phyloP scores from a whole-genome alignment of 495 filamentous ascomycete species.

The Patellaria atrata region DNA sequence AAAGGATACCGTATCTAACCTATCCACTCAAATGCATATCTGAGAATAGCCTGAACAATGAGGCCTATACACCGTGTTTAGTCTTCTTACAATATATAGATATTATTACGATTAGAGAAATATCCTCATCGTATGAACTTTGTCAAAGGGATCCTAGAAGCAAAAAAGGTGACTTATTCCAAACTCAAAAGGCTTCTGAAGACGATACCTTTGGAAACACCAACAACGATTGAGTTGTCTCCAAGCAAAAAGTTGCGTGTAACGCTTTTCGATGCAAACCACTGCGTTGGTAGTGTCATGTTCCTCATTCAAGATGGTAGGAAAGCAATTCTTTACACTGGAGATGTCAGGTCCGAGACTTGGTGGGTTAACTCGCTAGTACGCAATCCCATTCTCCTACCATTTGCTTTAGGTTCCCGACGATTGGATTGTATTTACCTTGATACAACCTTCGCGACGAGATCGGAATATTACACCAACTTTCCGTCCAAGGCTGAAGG shows the following conservation, averaged over 20 bases:
- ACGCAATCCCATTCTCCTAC: constrained; percentile 58
- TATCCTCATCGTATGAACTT: constrained; percentile 69
- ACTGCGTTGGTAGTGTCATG: constrained; percentile 86
- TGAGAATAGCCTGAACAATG: no score
- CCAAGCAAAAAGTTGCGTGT: constrained; percentile 55
- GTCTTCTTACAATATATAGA: constrained; percentile 20
- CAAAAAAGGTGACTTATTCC: constrained; percentile 48
- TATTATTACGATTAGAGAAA: constrained; percentile 59
- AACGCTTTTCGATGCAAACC: constrained; percentile 83
- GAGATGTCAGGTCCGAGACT: constrained; percentile 67
- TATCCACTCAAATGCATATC: not conserved
- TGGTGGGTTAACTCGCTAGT: constrained; percentile 56
- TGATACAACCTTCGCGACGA: constrained; percentile 63
- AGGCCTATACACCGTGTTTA: no score
- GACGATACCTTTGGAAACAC: constrained; percentile 71
- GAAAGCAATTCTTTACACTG: constrained; percentile 76
- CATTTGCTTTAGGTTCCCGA: constrained; percentile 54
- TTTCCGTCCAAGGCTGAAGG: constrained; percentile 59
- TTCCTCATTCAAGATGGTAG: constrained; percentile 71
- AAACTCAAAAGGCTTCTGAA: constrained; percentile 59
- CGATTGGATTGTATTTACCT: constrained; percentile 69
- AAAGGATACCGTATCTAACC: no score
- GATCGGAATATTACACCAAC: constrained; percentile 30
- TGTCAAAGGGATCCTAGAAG: constrained; percentile 60
- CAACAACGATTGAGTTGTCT: constrained; percentile 59